Evolutionary conservation across 2,329 filamentous ascomycete species (phyloP).

Genomic region (Colletotrichum costaricense): DNA sequence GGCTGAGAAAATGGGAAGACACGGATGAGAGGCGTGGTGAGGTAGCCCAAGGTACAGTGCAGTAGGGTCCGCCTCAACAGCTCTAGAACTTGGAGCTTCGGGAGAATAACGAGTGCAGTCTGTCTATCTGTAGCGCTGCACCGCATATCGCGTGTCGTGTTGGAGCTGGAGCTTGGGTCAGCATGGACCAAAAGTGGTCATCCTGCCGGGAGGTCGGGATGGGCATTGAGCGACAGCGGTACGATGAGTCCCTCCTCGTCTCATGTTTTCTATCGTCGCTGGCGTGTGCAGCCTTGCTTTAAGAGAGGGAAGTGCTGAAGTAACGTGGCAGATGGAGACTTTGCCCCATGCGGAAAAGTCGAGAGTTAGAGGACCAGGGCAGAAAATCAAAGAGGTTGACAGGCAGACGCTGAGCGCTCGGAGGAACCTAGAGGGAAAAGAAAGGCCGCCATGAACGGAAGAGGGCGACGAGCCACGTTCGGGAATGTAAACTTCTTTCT

Average conservation of each 20-base stretch:
- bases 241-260: constrained; percentile 27
- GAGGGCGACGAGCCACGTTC: not conserved
- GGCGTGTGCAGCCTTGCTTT: constrained; percentile 33
- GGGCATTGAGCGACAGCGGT: constrained; percentile 26
- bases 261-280: constrained; percentile 22
- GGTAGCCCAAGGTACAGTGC: constrained; percentile 3
- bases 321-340: constrained; percentile 35
- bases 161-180: constrained; percentile 28
- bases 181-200: constrained; percentile 1
- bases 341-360: constrained; percentile 31
- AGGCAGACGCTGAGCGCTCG: not conserved
- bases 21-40: constrained; percentile 1
- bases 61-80: constrained; percentile 9
- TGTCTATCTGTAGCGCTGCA: not conserved
- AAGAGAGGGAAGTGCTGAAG: constrained; percentile 29
- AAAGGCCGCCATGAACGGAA: not conserved
- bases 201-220: constrained; percentile 16
- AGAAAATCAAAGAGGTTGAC: constrained; percentile 28
- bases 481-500: too few species aligned
- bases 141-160: constrained; percentile 1
- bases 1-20: constrained; percentile 1
- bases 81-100: not conserved
- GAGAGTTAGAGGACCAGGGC: constrained; percentile 13
- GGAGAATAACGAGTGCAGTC: not conserved
- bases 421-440: not conserved